These are phyloP conservation scores for Solanum pimpinellifolium DNA, from an alignment of 257 asterid species.

Conservation along the genomic window DNA sequence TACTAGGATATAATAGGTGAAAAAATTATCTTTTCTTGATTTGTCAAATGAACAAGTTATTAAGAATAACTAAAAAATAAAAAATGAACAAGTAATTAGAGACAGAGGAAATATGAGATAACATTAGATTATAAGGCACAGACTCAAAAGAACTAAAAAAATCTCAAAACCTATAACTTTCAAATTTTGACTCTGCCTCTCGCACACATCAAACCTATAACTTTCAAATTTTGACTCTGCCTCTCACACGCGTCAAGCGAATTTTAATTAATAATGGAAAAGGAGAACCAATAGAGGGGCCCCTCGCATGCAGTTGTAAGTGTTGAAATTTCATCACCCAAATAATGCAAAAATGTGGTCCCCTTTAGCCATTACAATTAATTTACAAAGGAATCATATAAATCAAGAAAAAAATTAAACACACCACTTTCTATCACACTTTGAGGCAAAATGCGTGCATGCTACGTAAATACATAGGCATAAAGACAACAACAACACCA, in stretches of 20 bases:
- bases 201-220: too few species aligned
- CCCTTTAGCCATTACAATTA: constrained; percentile 1
- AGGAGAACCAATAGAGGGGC: not conserved
- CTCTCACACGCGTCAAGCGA: too few species aligned
- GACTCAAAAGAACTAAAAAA: not conserved
- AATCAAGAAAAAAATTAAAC: not conserved
- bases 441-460: constrained; percentile 15
- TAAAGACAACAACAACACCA: constrained; percentile 16
- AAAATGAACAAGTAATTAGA: too few species aligned
- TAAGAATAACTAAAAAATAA: too few species aligned
- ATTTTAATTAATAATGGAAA: not conserved
- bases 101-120: too few species aligned
- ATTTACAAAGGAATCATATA: not conserved
- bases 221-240: not conserved
- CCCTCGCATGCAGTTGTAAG: not conserved
- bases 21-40: too few species aligned
- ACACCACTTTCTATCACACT: constrained; percentile 15
- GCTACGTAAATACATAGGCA: constrained; percentile 21
- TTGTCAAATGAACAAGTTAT: too few species aligned
- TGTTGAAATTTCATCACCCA: not conserved
- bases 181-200: not conserved
- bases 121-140: too few species aligned
- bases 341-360: constrained; percentile 25
- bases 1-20: too few species aligned
- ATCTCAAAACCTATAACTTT: not conserved